phyloP scores from a whole-genome alignment of 306 rosid genomes.

The Quercus cerris region DNA sequence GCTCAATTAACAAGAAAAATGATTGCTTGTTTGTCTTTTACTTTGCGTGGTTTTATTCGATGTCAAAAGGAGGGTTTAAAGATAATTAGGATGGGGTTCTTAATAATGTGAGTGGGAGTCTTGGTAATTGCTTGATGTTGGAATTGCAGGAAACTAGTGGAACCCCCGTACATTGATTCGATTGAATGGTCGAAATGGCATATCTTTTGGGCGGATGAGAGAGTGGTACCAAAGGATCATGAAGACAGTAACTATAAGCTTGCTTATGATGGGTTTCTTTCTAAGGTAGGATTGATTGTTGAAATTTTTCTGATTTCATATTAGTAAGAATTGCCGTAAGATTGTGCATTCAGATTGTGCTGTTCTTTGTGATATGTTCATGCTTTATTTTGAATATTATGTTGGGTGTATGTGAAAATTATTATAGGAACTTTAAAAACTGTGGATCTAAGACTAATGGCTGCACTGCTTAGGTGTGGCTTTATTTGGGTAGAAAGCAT shows the following conservation, averaged over 20 bases:
- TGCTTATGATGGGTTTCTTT: slow-evolving; percentile 76
- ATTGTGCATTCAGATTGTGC: neutral
- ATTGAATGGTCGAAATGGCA: slow-evolving; percentile 84
- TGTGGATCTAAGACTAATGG: neutral
- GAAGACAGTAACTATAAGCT: slow-evolving; percentile 85
- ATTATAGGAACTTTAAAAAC: neutral
- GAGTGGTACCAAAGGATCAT: slow-evolving; percentile 75
- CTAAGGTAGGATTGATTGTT: slow-evolving; percentile 45
- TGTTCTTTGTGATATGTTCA: neutral
- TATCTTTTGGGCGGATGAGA: slow-evolving; percentile 82
- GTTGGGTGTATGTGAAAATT: neutral
- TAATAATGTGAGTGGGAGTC: neutral
- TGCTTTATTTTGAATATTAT: neutral
- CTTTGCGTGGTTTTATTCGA: neutral
- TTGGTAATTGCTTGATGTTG: slow-evolving; percentile 9
- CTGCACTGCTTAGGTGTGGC: neutral
- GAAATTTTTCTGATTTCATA: slow-evolving; percentile 1
- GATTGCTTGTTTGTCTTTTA: neutral
- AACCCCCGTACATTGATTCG: slow-evolving; percentile 52
- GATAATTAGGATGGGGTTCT: neutral
- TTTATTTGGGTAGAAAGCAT: neutral
- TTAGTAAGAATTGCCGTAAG: neutral
- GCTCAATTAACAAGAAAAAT: neutral
- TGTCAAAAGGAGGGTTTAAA: neutral
- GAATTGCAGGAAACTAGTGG: slow-evolving; percentile 65